Evolutionary conservation across 257 asterid genomes (phyloP).

Genomic region (Solanum piurae): DNA sequence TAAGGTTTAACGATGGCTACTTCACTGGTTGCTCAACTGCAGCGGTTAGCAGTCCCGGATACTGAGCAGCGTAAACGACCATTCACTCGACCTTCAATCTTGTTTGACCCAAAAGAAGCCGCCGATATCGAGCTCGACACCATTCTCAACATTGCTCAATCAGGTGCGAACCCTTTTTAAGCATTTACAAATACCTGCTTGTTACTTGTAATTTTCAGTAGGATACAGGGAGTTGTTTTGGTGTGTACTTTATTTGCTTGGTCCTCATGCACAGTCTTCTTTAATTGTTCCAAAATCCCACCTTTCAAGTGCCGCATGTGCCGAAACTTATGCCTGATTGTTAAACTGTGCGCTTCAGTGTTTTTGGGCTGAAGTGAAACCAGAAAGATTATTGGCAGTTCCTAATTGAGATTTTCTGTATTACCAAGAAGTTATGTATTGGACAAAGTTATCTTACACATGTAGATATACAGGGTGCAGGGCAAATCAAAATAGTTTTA

Average conservation of each 20-base stretch:
- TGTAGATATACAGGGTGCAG: background rate
- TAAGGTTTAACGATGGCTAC: slow-evolving; percentile 28
- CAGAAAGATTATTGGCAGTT: background rate
- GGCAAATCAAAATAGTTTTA: background rate
- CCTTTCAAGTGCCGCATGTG: background rate
- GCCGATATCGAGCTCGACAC: slow-evolving; percentile 72
- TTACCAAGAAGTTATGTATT: background rate
- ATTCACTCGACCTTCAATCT: slow-evolving; percentile 62
- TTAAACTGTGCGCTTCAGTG: background rate
- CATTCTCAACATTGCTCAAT: slow-evolving; percentile 32
- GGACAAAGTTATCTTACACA: background rate
- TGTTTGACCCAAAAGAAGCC: slow-evolving; percentile 66
- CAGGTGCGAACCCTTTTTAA: slow-evolving; percentile 30
- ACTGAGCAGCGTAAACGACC: slow-evolving; percentile 59
- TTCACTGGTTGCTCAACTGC: slow-evolving; percentile 61
- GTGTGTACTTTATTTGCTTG: background rate
- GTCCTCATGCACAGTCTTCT: background rate
- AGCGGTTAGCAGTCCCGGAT: slow-evolving; percentile 43
- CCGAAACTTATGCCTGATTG: background rate
- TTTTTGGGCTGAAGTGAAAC: background rate
- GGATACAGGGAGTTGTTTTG: background rate
- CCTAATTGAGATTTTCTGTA: background rate
- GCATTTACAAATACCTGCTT: background rate
- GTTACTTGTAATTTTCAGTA: background rate
- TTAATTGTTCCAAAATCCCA: background rate